Evolutionary conservation across 495 filamentous ascomycete genomes (phyloP).

Genomic region (Amniculicola lignicola): DNA sequence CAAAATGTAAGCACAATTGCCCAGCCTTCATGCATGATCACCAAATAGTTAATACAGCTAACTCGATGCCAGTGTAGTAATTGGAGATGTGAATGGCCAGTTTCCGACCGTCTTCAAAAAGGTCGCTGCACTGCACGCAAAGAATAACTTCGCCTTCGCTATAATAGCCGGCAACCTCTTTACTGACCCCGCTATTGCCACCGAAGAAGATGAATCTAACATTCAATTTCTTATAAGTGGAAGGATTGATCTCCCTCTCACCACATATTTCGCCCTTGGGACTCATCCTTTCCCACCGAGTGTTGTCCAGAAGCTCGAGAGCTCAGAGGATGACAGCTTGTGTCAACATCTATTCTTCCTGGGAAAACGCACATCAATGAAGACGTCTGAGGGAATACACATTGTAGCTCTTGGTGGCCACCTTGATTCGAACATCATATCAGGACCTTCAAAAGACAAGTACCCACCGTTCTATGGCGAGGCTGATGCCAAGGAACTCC

Average conservation of each 20-base stretch:
- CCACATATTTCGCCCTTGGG: conserved; percentile 85
- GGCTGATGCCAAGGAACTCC: conserved; percentile 69
- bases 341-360: conserved; percentile 86
- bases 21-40: neutral
- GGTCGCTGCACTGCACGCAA: conserved; percentile 69
- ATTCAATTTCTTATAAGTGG: conserved; percentile 66
- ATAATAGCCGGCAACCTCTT: conserved; percentile 85
- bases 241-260: conserved; percentile 66
- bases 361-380: conserved; percentile 76
- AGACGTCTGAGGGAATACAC: conserved; percentile 83
- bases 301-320: conserved; percentile 68
- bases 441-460: conserved; percentile 57
- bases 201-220: conserved; percentile 53
- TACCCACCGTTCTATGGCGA: conserved; percentile 66
- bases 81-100: conserved; percentile 75
- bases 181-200: conserved; percentile 25
- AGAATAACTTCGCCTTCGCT: conserved; percentile 81
- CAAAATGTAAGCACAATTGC: conserved; percentile 61
- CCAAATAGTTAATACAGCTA: conserved; percentile 10
- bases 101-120: conserved; percentile 72
- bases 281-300: conserved; percentile 60
- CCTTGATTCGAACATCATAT: conserved; percentile 53
- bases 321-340: conserved; percentile 71
- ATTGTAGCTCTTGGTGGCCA: conserved; percentile 77
- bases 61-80: conserved; percentile 60